phyloP scores from a whole-genome alignment of 441 rosid species.

The Pelargonium fulgidum region DNA sequence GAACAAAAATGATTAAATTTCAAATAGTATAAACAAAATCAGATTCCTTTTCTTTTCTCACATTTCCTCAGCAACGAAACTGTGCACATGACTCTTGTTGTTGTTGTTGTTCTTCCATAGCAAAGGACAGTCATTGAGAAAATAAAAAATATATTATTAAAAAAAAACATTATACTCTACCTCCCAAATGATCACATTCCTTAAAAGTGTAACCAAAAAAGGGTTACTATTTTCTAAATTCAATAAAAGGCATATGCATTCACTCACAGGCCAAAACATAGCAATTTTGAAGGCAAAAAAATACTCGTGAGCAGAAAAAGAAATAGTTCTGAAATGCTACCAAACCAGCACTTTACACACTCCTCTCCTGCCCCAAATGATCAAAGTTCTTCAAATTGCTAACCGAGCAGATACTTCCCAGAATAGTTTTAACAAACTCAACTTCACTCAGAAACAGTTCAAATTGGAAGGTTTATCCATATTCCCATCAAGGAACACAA shows the following conservation, averaged over 20 bases:
- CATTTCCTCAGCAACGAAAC: background rate
- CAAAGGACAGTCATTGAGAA: too few species aligned
- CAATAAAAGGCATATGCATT: background rate
- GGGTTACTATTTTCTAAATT: background rate
- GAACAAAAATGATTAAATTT: background rate
- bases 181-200: slow-evolving; percentile 4
- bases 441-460: background rate
- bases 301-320: background rate
- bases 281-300: background rate
- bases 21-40: background rate
- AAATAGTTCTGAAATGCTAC: background rate
- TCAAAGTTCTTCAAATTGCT: background rate
- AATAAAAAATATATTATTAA: too few species aligned
- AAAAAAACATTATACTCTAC: background rate
- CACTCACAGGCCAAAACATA: background rate
- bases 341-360: background rate
- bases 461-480: background rate
- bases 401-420: background rate
- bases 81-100: background rate
- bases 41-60: background rate
- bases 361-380: background rate
- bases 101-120: too few species aligned
- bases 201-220: background rate
- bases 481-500: background rate
- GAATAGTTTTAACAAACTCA: background rate